Base-by-base conservation (phyloP, 768 basidiomycete genomes). In the Auricularia cornea region DNA sequence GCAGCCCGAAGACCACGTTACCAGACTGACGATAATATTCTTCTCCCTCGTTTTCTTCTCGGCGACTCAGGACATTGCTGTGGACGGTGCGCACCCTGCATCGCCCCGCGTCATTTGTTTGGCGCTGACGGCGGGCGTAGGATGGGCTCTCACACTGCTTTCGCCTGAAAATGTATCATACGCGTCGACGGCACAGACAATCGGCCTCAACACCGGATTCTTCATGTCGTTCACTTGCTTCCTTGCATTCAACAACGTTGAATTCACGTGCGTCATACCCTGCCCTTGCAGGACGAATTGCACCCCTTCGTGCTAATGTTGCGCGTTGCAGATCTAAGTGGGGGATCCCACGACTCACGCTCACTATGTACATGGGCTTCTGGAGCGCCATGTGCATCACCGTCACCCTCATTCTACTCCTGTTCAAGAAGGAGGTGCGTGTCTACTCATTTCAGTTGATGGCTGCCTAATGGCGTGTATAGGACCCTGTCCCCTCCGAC, bases 171-270 rank as follows among this genome's bases (percentile, higher is more conserved):
- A 94, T 71, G 76, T 98, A 40, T 93, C 95, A 20, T 99, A 95
- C 70, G 97, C 97, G 3, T 97, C 94, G 20, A 98, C 95, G 6
- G 98, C 96, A 63, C 97, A 99, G 74, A 98, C 97, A 1, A 92
- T 98, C 65, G 97, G 97, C 14, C 80, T 99, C 29, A 98, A 96
- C 69, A 90, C 92, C 1, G 97, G 97, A 4, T 98, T 88, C 74
- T 95, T 98, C 70, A 83, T 94, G 32, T 94, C 93, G 2, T 98
- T 97, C 72, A 99, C 97, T 8, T 94, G 98, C 5, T 98, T 98
- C 72, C 82, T 99, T 48, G 97, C 97, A 0, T 86, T 99, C 72
- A 99, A 98, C 72, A 94, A 92, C 67, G 88, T 93, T 69, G 87
- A 89, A 29, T 99, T 99, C 71, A 84, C 86, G 90, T 92, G 52